Conservation (phyloP, 176 grass and related monocot genomes). For the Avena eriantha region DNA sequence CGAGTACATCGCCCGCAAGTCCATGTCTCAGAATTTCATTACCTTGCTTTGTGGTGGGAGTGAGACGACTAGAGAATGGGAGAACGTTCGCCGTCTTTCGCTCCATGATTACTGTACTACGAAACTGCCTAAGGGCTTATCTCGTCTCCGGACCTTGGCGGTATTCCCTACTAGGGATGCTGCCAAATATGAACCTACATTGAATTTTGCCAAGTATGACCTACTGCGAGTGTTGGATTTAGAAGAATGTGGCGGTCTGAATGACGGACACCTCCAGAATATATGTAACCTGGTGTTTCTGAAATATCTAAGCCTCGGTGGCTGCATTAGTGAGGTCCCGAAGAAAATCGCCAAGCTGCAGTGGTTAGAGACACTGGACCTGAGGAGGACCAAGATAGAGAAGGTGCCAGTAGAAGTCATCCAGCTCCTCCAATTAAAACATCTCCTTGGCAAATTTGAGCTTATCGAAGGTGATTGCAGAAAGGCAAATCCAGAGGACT, state of each 20-base stretch:
- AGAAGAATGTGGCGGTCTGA: not conserved
- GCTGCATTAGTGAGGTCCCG: not conserved
- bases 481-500: not conserved
- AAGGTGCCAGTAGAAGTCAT: not conserved
- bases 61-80: not conserved
- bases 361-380: not conserved
- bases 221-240: not conserved
- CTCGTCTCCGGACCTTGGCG: not conserved
- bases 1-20: not conserved
- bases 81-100: not conserved
- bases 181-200: not conserved
- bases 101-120: not conserved
- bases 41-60: not conserved
- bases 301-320: not conserved
- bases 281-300: not conserved
- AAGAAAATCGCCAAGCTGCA: conserved; percentile 13
- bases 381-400: conserved; percentile 9
- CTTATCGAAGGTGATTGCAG: not conserved
- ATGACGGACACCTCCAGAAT: not conserved
- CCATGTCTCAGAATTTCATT: not conserved
- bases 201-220: not conserved
- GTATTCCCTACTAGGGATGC: not conserved
- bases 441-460: not conserved
- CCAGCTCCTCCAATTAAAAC: not conserved
- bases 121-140: too few relatives aligned